Conservation (phyloP, 2,329 filamentous ascomycete genomes). For the Aaosphaeria arxii region DNA sequence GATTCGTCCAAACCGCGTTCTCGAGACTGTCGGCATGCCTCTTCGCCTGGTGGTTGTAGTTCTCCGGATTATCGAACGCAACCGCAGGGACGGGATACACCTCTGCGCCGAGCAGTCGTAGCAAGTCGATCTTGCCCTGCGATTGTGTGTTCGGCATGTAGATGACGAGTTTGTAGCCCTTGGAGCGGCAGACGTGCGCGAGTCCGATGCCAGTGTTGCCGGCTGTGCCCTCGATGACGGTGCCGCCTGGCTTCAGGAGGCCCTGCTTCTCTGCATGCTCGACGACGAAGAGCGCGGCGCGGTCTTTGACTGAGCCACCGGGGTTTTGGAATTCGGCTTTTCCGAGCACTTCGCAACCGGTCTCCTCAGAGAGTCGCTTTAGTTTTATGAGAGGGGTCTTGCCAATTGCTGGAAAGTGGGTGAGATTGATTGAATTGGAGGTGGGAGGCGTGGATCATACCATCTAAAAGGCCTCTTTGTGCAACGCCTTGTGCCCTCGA, state of each 20-base stretch:
- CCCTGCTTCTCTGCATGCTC: conserved; percentile 89
- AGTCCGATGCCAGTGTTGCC: conserved; percentile 98
- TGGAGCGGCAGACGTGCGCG: conserved; percentile 89
- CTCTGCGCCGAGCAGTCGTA: conserved; percentile 87
- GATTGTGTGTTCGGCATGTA: conserved; percentile 99
- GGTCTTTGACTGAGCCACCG: conserved; percentile 93
- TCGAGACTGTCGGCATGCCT: conserved; percentile 82
- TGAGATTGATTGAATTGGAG: background rate
- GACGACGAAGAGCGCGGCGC: conserved; percentile 90
- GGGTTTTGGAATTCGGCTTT: conserved; percentile 99
- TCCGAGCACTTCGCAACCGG: conserved; percentile 89
- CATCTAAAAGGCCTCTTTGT: conserved; percentile 72
- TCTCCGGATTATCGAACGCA: conserved; percentile 88
- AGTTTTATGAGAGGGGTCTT: conserved; percentile 94
- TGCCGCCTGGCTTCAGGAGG: conserved; percentile 78
- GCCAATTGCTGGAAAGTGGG: conserved; percentile 69
- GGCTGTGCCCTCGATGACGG: conserved; percentile 94
- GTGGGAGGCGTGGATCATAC: conserved; percentile 47
- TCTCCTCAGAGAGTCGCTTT: conserved; percentile 82
- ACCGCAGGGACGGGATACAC: conserved; percentile 96
- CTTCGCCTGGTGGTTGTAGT: conserved; percentile 96
- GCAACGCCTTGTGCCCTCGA: conserved; percentile 78
- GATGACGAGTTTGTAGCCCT: conserved; percentile 92
- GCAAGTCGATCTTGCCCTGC: conserved; percentile 93
- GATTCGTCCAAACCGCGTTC: conserved; percentile 97